Percentiles rank a stretch among this genome's conserved stretches.
Evolutionary conservation across 306 rosid species (phyloP).

Genomic region (Dryas alaskensis): DNA sequence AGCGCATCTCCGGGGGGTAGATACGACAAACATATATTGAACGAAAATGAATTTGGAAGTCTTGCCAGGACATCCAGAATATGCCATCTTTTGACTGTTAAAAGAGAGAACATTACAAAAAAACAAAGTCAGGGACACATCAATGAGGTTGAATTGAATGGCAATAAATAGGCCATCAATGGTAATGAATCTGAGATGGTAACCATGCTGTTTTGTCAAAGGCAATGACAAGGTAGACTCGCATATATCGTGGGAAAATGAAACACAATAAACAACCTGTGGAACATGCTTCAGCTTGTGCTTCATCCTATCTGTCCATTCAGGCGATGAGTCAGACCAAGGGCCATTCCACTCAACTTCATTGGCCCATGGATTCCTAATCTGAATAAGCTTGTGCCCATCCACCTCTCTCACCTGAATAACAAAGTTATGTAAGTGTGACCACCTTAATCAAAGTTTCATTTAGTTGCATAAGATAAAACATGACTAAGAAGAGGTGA

Average conservation of each 20-base stretch:
- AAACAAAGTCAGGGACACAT: slow-evolving; percentile 13
- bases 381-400: slow-evolving; percentile 97
- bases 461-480: not conserved
- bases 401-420: slow-evolving; percentile 87
- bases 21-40: slow-evolving; percentile 94
- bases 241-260: slow-evolving; percentile 4
- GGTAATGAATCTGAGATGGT: not conserved
- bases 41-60: slow-evolving; percentile 96
- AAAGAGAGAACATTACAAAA: not conserved
- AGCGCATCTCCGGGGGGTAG: slow-evolving; percentile 96
- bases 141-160: slow-evolving; percentile 4
- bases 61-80: slow-evolving; percentile 99
- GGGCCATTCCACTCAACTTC: slow-evolving; percentile 99
- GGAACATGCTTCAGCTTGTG: slow-evolving; percentile 91
- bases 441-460: not conserved
- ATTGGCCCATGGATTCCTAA: slow-evolving; percentile 99
- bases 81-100: slow-evolving; percentile 92
- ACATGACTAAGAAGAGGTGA: not conserved
- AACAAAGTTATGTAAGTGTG: slow-evolving; percentile 12
- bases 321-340: slow-evolving; percentile 92
- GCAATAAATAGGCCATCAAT: slow-evolving; percentile 3
- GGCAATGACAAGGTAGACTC: not conserved
- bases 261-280: slow-evolving; percentile 49
- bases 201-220: not conserved
- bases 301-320: slow-evolving; percentile 97